Conservation (phyloP, 306 rosid genomes). For the Cucumis melo region DNA sequence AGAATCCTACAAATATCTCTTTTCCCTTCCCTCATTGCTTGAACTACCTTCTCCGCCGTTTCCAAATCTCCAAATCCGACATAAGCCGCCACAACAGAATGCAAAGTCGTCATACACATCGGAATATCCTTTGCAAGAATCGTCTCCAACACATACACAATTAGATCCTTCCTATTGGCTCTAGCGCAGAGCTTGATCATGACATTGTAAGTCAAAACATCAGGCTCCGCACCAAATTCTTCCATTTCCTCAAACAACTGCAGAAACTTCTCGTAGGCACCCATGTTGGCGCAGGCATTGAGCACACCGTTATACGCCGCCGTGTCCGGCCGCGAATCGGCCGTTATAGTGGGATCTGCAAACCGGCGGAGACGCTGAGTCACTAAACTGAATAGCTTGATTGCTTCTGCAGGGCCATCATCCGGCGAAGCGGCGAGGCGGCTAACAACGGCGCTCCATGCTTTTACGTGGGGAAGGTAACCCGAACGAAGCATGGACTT, state of each 20-base stretch:
- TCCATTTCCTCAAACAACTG: conserved; percentile 88
- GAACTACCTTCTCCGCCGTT: conserved; percentile 69
- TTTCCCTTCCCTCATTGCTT: conserved; percentile 80
- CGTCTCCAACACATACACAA: conserved; percentile 66
- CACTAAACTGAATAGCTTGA: conserved; percentile 40
- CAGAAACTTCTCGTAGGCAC: conserved; percentile 46
- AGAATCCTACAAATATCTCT: conserved; percentile 56
- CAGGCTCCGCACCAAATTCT: conserved; percentile 39
- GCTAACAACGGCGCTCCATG: conserved; percentile 90
- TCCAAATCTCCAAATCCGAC: conserved; percentile 71
- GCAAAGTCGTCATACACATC: conserved; percentile 55
- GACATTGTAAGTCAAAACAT: conserved; percentile 62
- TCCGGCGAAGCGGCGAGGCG: conserved; percentile 44
- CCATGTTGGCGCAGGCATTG: conserved; percentile 76
- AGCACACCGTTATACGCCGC: conserved; percentile 73
- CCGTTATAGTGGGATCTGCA: conserved; percentile 23
- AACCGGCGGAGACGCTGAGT: conserved; percentile 43
- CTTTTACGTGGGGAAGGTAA: conserved; percentile 86
- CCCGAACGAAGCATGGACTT: conserved; percentile 99
- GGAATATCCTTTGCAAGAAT: conserved; percentile 47
- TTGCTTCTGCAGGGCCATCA: conserved; percentile 57
- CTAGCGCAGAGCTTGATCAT: conserved; percentile 66
- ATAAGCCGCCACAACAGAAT: conserved; percentile 69
- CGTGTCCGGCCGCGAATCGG: conserved; percentile 70
- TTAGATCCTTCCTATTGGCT: conserved; percentile 49